These are phyloP conservation scores for Lathyrus sativus DNA, from an alignment of 306 rosid species.

Conservation along the genomic window DNA sequence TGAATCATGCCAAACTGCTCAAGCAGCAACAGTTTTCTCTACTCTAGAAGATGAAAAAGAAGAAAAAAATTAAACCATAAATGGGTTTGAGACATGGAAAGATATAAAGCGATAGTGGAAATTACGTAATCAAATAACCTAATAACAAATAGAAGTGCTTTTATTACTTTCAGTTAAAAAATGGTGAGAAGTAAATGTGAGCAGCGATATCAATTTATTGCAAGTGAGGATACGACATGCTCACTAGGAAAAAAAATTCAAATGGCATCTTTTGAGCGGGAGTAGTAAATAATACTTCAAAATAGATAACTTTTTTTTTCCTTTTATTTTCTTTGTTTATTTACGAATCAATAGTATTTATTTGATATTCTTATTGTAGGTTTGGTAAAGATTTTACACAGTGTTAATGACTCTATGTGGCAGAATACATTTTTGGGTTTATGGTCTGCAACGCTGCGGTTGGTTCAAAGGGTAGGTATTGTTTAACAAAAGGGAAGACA, in stretches of 20 bases:
- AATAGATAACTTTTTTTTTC: background rate
- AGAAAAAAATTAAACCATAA: too few species aligned
- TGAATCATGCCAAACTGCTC: too few species aligned
- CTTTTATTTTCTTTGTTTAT: background rate
- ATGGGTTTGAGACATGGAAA: too few species aligned
- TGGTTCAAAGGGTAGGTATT: constrained; percentile 85
- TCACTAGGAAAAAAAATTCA: constrained; percentile 21
- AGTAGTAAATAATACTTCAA: constrained; percentile 14
- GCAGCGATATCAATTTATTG: background rate
- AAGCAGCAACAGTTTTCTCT: too few species aligned
- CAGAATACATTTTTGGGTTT: constrained; percentile 80
- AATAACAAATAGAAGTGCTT: background rate
- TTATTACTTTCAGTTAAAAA: constrained; percentile 9
- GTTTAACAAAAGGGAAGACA: constrained; percentile 19
- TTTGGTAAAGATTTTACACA: constrained; percentile 75
- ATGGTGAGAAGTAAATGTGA: constrained; percentile 18
- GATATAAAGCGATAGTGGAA: too few species aligned
- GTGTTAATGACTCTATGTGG: constrained; percentile 72
- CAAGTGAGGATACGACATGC: constrained; percentile 3
- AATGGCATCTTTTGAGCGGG: background rate
- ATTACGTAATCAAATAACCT: background rate
- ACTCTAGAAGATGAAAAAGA: too few species aligned
- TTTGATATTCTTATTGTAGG: constrained; percentile 59
- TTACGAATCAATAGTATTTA: constrained; percentile 32
- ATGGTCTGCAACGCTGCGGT: constrained; percentile 87